phyloP scores from a whole-genome alignment of 208 protist species.

The Wallacemonas sp. region DNA sequence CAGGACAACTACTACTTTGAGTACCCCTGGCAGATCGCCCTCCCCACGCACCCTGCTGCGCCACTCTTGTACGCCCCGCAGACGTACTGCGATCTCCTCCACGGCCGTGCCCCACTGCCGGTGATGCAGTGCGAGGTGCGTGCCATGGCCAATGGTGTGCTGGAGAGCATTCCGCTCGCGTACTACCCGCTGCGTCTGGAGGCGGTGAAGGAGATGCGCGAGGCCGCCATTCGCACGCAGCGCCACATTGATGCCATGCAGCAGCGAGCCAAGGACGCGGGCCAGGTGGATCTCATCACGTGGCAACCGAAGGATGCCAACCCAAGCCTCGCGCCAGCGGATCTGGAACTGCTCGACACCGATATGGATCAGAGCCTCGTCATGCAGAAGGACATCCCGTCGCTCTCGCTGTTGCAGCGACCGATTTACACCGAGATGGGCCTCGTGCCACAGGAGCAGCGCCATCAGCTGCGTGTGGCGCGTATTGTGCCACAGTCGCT shows the following conservation, averaged over 20 bases:
- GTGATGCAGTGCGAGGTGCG: conserved; percentile 86
- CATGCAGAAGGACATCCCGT: conserved; percentile 59
- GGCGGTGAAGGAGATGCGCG: conserved; percentile 35
- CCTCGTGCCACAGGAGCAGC: conserved; percentile 67
- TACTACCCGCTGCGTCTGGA: conserved; percentile 63
- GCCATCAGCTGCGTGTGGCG: conserved; percentile 67
- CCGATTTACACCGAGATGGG: conserved; percentile 89
- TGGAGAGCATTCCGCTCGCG: conserved; percentile 65
- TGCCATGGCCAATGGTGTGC: conserved; percentile 64
- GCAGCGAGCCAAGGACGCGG: conserved; percentile 22
- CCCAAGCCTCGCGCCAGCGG: conserved; percentile 38
- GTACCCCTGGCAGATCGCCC: conserved; percentile 61
- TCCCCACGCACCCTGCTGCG: conserved; percentile 46
- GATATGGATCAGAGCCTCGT: conserved; percentile 66
- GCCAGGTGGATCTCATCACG: conserved; percentile 25
- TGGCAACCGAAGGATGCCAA: conserved; percentile 26
- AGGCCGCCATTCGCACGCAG: conserved; percentile 24
- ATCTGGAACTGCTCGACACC: conserved; percentile 68
- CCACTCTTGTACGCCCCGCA: conserved; percentile 73
- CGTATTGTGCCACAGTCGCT: conserved; percentile 52
- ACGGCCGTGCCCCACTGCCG: conserved; percentile 34
- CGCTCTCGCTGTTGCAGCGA: conserved; percentile 72
- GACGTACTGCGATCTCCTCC: conserved; percentile 46
- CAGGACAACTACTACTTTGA: conserved; percentile 68
- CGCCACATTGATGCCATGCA: conserved; percentile 31